Evolutionary conservation across 176 grass and related monocot species (phyloP).

Genomic region (Phyllostachys edulis): DNA sequence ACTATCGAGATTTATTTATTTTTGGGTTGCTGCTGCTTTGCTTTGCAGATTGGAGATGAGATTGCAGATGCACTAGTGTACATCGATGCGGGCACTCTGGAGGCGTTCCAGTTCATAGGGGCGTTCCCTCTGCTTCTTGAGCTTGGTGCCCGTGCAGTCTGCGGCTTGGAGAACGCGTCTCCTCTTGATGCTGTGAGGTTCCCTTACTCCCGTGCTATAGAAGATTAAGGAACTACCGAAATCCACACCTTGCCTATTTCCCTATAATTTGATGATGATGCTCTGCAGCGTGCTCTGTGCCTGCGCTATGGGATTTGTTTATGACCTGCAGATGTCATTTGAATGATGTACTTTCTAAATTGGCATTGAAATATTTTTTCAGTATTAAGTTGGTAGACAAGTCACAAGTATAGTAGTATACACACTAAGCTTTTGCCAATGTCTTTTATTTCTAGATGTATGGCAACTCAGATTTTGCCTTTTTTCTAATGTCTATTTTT

Average conservation of each 20-base stretch:
- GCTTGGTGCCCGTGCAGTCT: slow-evolving; percentile 61
- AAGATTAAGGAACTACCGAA: not conserved
- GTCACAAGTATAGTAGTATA: not conserved
- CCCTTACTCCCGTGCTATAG: not conserved
- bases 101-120: slow-evolving; percentile 80
- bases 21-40: slow-evolving; percentile 12
- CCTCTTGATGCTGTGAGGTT: slow-evolving; percentile 76
- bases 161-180: slow-evolving; percentile 71
- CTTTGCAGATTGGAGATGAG: slow-evolving; percentile 68
- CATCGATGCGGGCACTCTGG: slow-evolving; percentile 66
- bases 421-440: not conserved
- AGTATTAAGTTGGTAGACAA: slow-evolving; percentile 7
- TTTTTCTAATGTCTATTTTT: not conserved
- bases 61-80: slow-evolving; percentile 62
- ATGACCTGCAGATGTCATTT: not conserved
- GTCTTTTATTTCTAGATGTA: not conserved
- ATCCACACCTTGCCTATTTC: not conserved
- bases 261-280: not conserved
- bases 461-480: not conserved
- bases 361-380: not conserved
- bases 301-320: not conserved
- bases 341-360: not conserved
- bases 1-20: not conserved
- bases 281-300: not conserved
- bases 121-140: slow-evolving; percentile 76